Percentiles rank a stretch among this genome's conserved stretches.
Evolutionary conservation across 805 yeast genomes (phyloP).

Genomic region (Yarrowia sp.): DNA sequence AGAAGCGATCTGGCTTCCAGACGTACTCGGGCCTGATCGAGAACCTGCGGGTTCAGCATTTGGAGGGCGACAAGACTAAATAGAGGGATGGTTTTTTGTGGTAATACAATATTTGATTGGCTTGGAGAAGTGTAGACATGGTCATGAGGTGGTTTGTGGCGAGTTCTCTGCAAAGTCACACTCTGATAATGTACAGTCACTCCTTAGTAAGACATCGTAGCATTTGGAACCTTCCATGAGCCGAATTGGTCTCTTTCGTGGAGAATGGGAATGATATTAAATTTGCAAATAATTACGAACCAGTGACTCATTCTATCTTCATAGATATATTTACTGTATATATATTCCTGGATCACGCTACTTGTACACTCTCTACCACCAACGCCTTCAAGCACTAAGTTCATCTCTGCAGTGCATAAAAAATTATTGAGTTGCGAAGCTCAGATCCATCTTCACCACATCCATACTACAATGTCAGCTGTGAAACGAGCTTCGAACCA

Average conservation of each 20-base stretch:
- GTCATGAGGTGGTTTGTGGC: too few species aligned
- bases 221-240: too few species aligned
- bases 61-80: slow-evolving; percentile 16
- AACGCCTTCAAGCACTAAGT: slow-evolving; percentile 1
- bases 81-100: not conserved
- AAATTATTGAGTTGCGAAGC: not conserved
- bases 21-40: slow-evolving; percentile 11
- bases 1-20: slow-evolving; percentile 1
- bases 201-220: too few species aligned
- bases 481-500: slow-evolving; percentile 26
- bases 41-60: slow-evolving; percentile 11
- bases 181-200: too few species aligned
- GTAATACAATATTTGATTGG: too few species aligned
- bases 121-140: not conserved
- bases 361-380: not conserved
- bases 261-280: too few species aligned
- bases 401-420: slow-evolving; percentile 23
- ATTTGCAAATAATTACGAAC: too few species aligned
- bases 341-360: too few species aligned
- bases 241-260: too few species aligned
- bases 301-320: too few species aligned
- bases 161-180: too few species aligned
- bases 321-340: too few species aligned
- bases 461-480: slow-evolving; percentile 3
- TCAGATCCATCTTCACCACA: not conserved